phyloP scores from a whole-genome alignment of 768 basidiomycete genomes.

The Leccinellum rugosiceps region DNA sequence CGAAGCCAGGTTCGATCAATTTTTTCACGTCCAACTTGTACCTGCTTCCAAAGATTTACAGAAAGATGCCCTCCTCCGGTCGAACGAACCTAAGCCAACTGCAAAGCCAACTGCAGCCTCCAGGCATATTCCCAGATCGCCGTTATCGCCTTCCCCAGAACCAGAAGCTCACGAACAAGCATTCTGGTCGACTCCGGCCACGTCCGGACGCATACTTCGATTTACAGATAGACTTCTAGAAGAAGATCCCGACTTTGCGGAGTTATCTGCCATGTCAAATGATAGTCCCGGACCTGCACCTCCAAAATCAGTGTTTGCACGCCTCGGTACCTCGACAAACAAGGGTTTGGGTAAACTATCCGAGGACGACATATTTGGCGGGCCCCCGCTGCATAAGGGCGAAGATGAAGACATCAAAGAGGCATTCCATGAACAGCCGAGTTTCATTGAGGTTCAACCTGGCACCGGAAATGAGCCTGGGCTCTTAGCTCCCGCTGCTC shows the following conservation, averaged over 20 bases:
- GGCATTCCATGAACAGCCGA: conserved; percentile 12
- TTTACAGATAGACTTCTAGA: conserved; percentile 64
- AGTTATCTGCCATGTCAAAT: conserved; percentile 47
- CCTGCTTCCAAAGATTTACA: conserved; percentile 6
- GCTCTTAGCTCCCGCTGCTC: neutral
- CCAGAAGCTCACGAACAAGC: conserved; percentile 47
- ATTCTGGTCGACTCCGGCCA: conserved; percentile 62
- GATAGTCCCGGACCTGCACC: conserved; percentile 39
- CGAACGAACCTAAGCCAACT: conserved; percentile 14
- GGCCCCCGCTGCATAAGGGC: neutral
- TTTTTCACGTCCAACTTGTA: neutral
- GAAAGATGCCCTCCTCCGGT: conserved; percentile 29
- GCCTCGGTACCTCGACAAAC: conserved; percentile 13
- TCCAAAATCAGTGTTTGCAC: conserved; percentile 29
- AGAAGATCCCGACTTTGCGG: conserved; percentile 57
- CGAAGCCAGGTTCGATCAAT: conserved; percentile 34
- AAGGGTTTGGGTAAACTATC: conserved; percentile 2
- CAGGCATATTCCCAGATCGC: conserved; percentile 12
- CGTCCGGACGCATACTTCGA: conserved; percentile 52
- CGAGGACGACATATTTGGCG: conserved; percentile 8
- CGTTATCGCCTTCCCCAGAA: conserved; percentile 19
- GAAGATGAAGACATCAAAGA: conserved; percentile 2
- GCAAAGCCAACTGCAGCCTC: conserved; percentile 9
- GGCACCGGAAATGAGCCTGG: conserved; percentile 6
- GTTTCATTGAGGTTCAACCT: conserved; percentile 6